A percentile compares a stretch with the other conserved stretches of the same genome.
Conservation (phyloP, 208 protist species). For the Naegleria lovaniensis region DNA sequence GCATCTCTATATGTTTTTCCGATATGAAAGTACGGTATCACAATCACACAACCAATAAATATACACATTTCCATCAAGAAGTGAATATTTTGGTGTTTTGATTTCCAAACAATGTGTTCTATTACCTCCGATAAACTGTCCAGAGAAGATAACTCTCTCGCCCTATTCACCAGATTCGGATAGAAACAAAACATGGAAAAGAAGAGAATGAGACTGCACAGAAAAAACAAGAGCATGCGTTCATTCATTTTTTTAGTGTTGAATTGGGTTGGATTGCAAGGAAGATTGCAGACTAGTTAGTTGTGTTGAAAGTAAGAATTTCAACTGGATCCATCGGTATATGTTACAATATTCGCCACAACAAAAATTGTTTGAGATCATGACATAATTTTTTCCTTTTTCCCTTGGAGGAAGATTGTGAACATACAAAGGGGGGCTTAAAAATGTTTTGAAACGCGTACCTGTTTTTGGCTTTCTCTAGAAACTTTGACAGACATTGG, state of each 20-base stretch:
- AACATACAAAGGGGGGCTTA: no score
- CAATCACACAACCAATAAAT: not conserved
- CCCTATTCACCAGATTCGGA: not conserved
- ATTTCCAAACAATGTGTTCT: not conserved
- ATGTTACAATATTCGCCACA: no score
- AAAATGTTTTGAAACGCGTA: no score
- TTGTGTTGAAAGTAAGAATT: no score
- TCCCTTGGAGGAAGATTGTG: no score
- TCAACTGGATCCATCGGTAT: no score
- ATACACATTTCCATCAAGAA: not conserved
- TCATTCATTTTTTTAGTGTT: not conserved
- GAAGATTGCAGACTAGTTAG: no score
- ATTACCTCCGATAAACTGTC: not conserved
- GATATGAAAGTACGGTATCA: not conserved
- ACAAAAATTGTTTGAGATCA: no score
- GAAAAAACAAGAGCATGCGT: not conserved
- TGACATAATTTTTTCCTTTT: no score
- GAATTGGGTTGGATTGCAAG: no score
- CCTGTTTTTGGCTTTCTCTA: no score
- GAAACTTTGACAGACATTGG: no score
- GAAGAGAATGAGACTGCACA: not conserved
- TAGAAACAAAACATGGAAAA: not conserved
- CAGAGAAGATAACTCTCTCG: not conserved
- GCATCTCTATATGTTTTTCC: not conserved
- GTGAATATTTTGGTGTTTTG: not conserved